These are phyloP conservation scores for Pezicula rhizophila DNA, from an alignment of 2,329 filamentous ascomycete species.

Conservation along the genomic window DNA sequence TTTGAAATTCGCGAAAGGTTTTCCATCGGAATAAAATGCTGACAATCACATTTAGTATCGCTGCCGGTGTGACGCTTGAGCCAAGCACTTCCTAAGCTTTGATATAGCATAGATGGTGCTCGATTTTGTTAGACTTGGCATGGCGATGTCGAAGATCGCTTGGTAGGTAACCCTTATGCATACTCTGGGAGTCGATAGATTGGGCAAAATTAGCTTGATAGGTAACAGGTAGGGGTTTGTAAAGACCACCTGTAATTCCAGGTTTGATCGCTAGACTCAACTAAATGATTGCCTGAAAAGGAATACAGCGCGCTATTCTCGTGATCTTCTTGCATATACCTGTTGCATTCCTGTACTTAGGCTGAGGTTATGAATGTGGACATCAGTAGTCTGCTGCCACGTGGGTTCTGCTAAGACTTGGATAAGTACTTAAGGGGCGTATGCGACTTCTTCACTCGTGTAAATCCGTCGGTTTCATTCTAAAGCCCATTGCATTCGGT, in stretches of 20 bases:
- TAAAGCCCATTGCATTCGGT: too few relatives aligned
- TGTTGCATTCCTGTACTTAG: too few relatives aligned
- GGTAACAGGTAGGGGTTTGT: conserved; percentile 1
- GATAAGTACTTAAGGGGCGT: too few relatives aligned
- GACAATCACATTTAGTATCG: conserved; percentile 10
- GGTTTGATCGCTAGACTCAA: neutral
- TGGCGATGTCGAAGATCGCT: neutral
- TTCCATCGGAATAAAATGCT: too few relatives aligned
- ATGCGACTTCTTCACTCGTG: too few relatives aligned
- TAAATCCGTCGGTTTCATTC: too few relatives aligned
- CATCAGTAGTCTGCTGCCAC: too few relatives aligned
- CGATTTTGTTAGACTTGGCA: neutral
- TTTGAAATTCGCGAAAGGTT: too few relatives aligned
- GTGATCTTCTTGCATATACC: too few relatives aligned
- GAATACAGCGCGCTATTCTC: too few relatives aligned
- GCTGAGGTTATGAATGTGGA: too few relatives aligned
- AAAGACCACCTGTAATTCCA: neutral
- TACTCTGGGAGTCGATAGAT: conserved; percentile 21
- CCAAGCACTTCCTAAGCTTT: conserved; percentile 20
- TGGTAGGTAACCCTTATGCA: conserved; percentile 8
- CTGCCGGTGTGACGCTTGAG: conserved; percentile 27
- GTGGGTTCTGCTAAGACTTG: too few relatives aligned
- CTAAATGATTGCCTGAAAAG: neutral
- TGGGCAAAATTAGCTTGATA: conserved; percentile 15
- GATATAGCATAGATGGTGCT: conserved; percentile 5